Base-by-base conservation (phyloP, 805 yeast genomes). In the Candida hispaniensis region DNA sequence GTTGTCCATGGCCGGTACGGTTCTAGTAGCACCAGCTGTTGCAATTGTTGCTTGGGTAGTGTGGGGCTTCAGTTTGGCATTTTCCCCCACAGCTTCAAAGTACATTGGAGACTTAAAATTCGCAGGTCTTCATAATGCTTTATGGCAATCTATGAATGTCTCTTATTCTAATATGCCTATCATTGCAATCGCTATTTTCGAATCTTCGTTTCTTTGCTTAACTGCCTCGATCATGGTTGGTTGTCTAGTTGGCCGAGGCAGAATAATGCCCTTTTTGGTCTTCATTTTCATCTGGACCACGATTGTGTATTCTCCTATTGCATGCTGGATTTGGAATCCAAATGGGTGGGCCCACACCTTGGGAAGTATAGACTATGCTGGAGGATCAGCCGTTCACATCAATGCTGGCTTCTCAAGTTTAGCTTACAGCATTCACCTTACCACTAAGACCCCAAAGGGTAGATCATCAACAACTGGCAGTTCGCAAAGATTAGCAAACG, bases 381-480 rank as follows among this genome's bases (percentile, higher is more conserved):
- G 85, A 47, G 82, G 82, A 38, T 79, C 81, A 38, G 80, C 81
- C 34, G 82, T 76, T 35, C 85, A 76, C 56, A 70, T 72, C 54
- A 66, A 75, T 47, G 69, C 80, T 4, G 85, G 85, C 39, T 68
- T 70, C 44, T 74, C 77, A 39, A 82, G 82, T 26, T 61, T 76
- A 44, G 79, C 80, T 26, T 76, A 76, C 53, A 73, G 82, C 14
- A 60, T 70, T 17, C 55, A 68, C 36, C 67, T 76, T 51, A n/a
- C n/a, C n/a, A n/a, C n/a, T n/a, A 16, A 28, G 14, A 23, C 28
- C 28, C 17, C 23, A 13, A 12, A 17, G 3, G 83, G 82, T 50
- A 73, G 74, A 55, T 68, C 82, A 59, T 60, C 65, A 40, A 77
- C 73, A 47, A 76, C 77, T 19, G 60, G 69, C 35, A 62, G 72